phyloP scores from a whole-genome alignment of 257 asterid species.

The Vinca minor region DNA sequence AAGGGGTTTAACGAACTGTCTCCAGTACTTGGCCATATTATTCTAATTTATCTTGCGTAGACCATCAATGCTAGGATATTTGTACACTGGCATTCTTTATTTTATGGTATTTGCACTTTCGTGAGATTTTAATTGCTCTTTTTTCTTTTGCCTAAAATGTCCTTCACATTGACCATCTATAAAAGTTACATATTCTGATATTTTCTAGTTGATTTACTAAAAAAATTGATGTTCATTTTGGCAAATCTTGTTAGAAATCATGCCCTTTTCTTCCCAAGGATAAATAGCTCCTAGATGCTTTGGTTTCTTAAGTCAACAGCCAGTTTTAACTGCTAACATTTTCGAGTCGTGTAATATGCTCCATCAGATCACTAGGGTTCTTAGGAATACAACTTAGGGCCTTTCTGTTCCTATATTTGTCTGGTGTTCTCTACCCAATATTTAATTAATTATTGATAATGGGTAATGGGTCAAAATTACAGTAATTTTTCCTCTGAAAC shows the following conservation, averaged over 20 bases:
- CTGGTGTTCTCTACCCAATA: not conserved
- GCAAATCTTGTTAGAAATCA: not conserved
- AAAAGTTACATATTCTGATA: too few relatives aligned
- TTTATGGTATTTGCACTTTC: too few relatives aligned
- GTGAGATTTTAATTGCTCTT: too few relatives aligned
- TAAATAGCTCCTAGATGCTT: not conserved
- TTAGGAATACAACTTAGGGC: not conserved
- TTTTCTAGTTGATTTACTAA: not conserved
- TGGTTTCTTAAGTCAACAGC: too few relatives aligned
- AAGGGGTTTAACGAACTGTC: not conserved
- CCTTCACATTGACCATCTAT: not conserved
- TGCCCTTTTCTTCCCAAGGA: not conserved
- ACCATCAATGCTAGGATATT: not conserved
- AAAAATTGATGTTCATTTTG: too few relatives aligned
- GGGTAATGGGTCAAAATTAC: not conserved
- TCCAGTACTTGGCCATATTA: not conserved
- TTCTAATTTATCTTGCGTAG: not conserved
- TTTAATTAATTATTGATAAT: not conserved
- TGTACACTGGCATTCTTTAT: not conserved
- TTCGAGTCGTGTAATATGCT: not conserved
- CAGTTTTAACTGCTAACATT: not conserved
- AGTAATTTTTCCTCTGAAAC: not conserved
- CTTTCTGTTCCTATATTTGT: not conserved
- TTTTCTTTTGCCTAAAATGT: not conserved
- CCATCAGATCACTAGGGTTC: not conserved